These are phyloP conservation scores for Ormosia emarginata DNA, from an alignment of 306 rosid species.

Conservation along the genomic window DNA sequence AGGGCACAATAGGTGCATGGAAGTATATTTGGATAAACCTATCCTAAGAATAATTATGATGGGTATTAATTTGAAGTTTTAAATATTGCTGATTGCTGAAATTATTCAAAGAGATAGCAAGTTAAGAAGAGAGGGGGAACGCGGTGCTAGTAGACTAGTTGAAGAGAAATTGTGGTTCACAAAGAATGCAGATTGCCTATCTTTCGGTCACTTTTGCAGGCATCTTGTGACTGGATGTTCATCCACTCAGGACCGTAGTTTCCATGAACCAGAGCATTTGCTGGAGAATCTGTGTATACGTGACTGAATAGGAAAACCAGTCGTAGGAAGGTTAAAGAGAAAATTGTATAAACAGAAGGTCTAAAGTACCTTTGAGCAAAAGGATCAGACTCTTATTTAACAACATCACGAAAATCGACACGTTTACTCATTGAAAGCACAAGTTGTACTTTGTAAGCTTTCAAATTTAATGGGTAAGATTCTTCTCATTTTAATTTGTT, in stretches of 20 bases:
- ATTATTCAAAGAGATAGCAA: too few species aligned
- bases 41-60: too few species aligned
- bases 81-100: too few species aligned
- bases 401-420: background rate
- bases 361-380: background rate
- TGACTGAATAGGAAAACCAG: background rate
- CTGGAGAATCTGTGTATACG: background rate
- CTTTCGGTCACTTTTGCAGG: slow-evolving; percentile 4
- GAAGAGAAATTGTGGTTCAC: background rate
- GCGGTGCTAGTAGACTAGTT: too few species aligned
- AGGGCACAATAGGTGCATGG: background rate
- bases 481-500: too few species aligned
- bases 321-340: slow-evolving; percentile 3
- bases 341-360: slow-evolving; percentile 9
- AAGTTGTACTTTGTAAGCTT: background rate
- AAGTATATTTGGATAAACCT: too few species aligned
- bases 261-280: background rate
- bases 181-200: background rate
- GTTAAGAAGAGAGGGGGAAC: too few species aligned
- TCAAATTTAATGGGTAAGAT: too few species aligned
- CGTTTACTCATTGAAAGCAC: background rate
- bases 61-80: background rate
- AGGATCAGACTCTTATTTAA: background rate
- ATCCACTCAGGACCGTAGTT: background rate
- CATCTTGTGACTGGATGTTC: slow-evolving; percentile 28